These are phyloP conservation scores for Lecanicillium sp. DNA, from an alignment of 2,329 filamentous ascomycete genomes.

Conservation along the genomic window DNA sequence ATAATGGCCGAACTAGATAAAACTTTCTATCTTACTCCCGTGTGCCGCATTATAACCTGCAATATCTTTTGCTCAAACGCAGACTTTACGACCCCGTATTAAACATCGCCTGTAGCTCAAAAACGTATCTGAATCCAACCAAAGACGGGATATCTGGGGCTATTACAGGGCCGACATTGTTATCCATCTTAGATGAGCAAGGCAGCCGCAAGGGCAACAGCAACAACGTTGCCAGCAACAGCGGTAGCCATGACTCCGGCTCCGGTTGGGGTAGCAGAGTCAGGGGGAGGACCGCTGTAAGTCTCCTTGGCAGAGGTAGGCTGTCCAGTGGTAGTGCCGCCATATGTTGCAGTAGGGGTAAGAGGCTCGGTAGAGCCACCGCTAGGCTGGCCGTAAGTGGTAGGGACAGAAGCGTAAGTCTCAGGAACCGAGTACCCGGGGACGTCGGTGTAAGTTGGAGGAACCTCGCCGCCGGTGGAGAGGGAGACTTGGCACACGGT, in stretches of 20 bases:
- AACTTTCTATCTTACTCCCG: too few relatives aligned
- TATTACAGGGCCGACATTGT: not conserved
- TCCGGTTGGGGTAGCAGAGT: slow-evolving; percentile 7
- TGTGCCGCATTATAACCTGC: too few relatives aligned
- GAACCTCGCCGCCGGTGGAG: slow-evolving; percentile 15
- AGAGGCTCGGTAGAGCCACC: not conserved
- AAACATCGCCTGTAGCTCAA: too few relatives aligned
- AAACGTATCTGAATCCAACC: too few relatives aligned
- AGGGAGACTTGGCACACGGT: slow-evolving; percentile 24
- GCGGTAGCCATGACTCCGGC: slow-evolving; percentile 2
- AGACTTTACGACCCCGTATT: too few relatives aligned
- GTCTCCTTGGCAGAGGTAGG: slow-evolving; percentile 10
- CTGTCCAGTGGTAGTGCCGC: slow-evolving; percentile 10
- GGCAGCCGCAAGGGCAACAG: slow-evolving; percentile 3
- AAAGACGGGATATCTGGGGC: too few relatives aligned
- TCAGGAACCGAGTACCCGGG: not conserved
- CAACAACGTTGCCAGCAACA: slow-evolving; percentile 4
- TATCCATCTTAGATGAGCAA: slow-evolving; percentile 1
- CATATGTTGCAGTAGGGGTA: slow-evolving; percentile 7
- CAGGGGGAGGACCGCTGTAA: slow-evolving; percentile 2
- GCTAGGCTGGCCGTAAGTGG: slow-evolving; percentile 4
- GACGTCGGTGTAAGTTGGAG: not conserved
- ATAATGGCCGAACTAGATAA: too few relatives aligned
- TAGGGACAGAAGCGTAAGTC: not conserved
- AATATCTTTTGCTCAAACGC: too few relatives aligned